Evolutionary conservation across 1,284 basidiomycete genomes (phyloP).

Genomic region (Ceratobasidium sp.): DNA sequence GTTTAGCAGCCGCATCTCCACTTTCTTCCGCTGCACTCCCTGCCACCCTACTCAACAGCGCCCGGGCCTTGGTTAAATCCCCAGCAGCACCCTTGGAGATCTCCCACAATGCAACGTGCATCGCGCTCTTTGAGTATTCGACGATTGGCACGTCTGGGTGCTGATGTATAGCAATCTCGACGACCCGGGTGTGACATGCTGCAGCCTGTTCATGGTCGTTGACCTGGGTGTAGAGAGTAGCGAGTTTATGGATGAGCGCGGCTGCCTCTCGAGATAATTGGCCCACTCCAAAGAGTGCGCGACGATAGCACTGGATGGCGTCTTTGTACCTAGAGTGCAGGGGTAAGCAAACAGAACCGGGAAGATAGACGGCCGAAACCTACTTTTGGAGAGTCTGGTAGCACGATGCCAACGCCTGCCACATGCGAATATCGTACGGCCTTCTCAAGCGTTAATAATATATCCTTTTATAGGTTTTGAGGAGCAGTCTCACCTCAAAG

Average conservation of each 20-base stretch:
- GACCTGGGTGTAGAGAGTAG: slow-evolving; percentile 72
- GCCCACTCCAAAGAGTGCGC: slow-evolving; percentile 86
- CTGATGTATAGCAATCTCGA: slow-evolving; percentile 73
- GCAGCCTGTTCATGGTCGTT: slow-evolving; percentile 70
- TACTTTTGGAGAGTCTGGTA: slow-evolving; percentile 90
- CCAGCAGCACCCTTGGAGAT: slow-evolving; percentile 56
- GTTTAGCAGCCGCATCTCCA: slow-evolving; percentile 37
- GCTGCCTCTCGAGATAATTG: slow-evolving; percentile 27
- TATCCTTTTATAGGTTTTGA: neutral
- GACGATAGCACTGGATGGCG: slow-evolving; percentile 87
- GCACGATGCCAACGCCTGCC: slow-evolving; percentile 93
- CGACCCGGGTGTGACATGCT: slow-evolving; percentile 72
- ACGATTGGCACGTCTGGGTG: slow-evolving; percentile 60
- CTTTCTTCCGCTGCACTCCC: slow-evolving; percentile 69
- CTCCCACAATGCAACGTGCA: slow-evolving; percentile 82
- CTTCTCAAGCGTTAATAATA: slow-evolving; percentile 54
- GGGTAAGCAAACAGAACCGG: slow-evolving; percentile 28
- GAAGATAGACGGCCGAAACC: slow-evolving; percentile 45
- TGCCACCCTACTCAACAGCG: slow-evolving; percentile 74
- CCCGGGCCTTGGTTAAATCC: slow-evolving; percentile 65
- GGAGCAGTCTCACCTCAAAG: slow-evolving; percentile 68
- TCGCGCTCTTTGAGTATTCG: slow-evolving; percentile 78
- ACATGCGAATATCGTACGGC: slow-evolving; percentile 95
- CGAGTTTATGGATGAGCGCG: slow-evolving; percentile 57
- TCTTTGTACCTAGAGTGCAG: slow-evolving; percentile 67